A percentile compares a stretch with the other conserved stretches of the same genome.
phyloP scores from a whole-genome alignment of 106 monocot genomes.

The Allium sativum region DNA sequence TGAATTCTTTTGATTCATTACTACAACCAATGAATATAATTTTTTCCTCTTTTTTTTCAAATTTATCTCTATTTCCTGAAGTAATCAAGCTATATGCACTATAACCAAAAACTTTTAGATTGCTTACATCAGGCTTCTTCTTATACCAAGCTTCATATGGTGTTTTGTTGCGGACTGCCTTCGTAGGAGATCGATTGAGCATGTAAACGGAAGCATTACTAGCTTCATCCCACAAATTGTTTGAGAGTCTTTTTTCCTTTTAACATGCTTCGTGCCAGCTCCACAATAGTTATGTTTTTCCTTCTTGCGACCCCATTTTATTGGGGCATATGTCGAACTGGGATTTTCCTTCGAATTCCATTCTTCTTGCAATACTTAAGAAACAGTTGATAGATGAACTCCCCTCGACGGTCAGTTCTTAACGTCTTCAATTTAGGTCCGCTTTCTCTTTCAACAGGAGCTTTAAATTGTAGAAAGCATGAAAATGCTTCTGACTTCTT shows the following conservation, averaged over 20 bases:
- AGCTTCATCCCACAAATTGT: not conserved
- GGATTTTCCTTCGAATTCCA: not conserved
- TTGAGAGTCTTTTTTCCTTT: not conserved
- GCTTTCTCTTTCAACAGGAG: not conserved
- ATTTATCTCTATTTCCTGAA: not conserved
- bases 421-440: not conserved
- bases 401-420: not conserved
- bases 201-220: not conserved
- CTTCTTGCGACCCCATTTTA: not conserved
- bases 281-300: not conserved
- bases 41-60: constrained; percentile 2
- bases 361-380: not conserved
- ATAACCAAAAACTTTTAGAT: not conserved
- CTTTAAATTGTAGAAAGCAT: not conserved
- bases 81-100: not conserved
- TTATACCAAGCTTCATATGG: not conserved
- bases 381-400: not conserved
- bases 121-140: not conserved
- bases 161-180: not conserved
- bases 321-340: not conserved
- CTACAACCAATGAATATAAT: not conserved
- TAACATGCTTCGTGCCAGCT: not conserved
- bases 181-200: not conserved
- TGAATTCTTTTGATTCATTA: constrained; percentile 2
- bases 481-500: not conserved